Conservation (phyloP, 2,329 filamentous ascomycete species). For the Cladosporium austrohemisphaericum region DNA sequence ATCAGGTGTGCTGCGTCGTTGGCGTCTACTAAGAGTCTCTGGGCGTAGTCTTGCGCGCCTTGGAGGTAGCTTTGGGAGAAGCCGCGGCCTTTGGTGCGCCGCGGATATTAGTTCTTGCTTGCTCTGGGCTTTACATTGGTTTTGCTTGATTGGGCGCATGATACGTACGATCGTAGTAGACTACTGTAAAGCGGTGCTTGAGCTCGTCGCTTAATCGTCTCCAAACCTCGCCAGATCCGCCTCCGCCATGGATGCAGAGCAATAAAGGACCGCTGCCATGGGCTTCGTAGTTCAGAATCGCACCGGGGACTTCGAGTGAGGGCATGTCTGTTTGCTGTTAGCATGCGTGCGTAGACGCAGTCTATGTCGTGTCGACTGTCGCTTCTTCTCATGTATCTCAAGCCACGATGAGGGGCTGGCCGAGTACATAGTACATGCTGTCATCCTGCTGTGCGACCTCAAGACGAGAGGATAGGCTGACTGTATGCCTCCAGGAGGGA, state of each 20-base stretch:
- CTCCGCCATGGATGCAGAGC: slow-evolving; percentile 32
- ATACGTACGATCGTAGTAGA: slow-evolving; percentile 28
- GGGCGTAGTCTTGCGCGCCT: slow-evolving; percentile 25
- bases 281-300: slow-evolving; percentile 30
- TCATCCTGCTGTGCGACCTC: too few species aligned
- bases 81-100: slow-evolving; percentile 13
- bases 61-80: slow-evolving; percentile 20
- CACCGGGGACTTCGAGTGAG: slow-evolving; percentile 26
- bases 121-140: slow-evolving; percentile 19
- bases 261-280: slow-evolving; percentile 30
- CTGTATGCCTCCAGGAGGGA: too few species aligned
- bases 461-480: too few species aligned
- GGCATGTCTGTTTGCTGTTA: too few species aligned
- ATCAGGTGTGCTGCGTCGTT: slow-evolving; percentile 28
- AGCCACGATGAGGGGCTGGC: too few species aligned
- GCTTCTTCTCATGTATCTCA: too few species aligned
- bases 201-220: slow-evolving; percentile 23
- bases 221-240: slow-evolving; percentile 29
- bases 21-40: slow-evolving; percentile 30
- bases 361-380: too few species aligned
- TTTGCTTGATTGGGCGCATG: slow-evolving; percentile 24
- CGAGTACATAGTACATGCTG: too few species aligned
- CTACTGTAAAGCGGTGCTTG: slow-evolving; percentile 27
- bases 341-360: too few species aligned
- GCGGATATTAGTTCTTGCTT: slow-evolving; percentile 12